Evolutionary conservation across 768 basidiomycete species (phyloP).

Genomic region (Suillus decipiens): DNA sequence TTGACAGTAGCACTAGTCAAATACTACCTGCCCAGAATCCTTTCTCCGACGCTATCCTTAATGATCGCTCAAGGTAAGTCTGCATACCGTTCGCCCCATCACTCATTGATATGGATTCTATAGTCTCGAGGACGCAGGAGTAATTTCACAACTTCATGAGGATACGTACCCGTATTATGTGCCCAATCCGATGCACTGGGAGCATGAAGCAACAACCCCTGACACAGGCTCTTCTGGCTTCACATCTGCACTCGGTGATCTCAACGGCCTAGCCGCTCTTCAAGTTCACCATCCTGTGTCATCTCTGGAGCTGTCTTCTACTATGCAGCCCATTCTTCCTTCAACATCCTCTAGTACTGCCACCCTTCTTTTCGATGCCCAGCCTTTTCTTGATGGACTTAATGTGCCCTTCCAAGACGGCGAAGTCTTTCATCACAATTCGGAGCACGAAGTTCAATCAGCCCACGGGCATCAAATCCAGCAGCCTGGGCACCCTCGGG

Average conservation of each 20-base stretch:
- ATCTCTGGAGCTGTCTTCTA: background rate
- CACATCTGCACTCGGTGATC: background rate
- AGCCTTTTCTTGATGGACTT: background rate
- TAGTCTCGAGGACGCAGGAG: background rate
- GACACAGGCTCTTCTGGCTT: background rate
- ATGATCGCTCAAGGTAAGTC: background rate
- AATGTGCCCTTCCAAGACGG: background rate
- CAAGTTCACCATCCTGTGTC: background rate
- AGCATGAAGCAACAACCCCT: background rate
- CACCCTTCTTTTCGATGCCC: background rate
- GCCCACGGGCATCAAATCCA: background rate
- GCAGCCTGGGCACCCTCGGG: background rate
- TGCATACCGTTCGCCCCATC: background rate
- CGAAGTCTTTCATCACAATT: background rate
- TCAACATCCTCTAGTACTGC: background rate
- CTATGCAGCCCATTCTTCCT: background rate
- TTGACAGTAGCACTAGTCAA: background rate
- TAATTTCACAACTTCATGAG: background rate
- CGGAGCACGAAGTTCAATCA: background rate
- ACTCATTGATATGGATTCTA: background rate
- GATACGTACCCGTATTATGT: background rate
- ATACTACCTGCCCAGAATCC: background rate
- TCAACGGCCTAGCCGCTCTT: background rate
- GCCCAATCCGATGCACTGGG: background rate
- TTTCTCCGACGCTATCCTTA: background rate